Evolutionary conservation across 306 rosid genomes (phyloP).

Genomic region (Lathyrus oleraceus): DNA sequence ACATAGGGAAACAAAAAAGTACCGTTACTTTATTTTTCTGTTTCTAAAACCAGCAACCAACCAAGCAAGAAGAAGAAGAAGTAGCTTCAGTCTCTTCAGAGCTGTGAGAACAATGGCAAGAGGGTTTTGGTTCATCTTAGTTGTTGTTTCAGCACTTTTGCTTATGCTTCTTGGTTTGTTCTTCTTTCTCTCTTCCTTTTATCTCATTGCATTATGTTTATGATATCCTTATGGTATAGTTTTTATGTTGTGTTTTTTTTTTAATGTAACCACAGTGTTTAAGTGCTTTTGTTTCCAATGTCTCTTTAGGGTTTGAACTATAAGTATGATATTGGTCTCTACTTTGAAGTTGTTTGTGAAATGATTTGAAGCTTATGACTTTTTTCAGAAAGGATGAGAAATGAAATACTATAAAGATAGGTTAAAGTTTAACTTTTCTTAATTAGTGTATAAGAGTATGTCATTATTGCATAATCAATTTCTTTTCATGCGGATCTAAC

Average conservation of each 20-base stretch:
- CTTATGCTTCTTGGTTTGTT: conserved; percentile 70
- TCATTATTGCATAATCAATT: neutral
- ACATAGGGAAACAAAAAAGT: conserved; percentile 18
- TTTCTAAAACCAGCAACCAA: conserved; percentile 25
- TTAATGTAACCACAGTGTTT: neutral
- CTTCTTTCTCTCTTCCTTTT: conserved; percentile 10
- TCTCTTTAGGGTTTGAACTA: neutral
- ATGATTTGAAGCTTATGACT: neutral
- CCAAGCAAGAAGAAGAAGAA: neutral
- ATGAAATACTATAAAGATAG: neutral
- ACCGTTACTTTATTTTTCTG: conserved; percentile 54
- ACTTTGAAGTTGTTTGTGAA: neutral
- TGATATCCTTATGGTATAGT: neutral
- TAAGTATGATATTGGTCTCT: too few species aligned
- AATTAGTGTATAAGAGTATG: neutral
- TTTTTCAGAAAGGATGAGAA: neutral
- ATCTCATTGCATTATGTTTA: neutral
- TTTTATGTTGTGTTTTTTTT: neutral
- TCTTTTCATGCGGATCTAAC: neutral
- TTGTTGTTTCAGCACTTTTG: conserved; percentile 45
- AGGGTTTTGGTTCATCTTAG: conserved; percentile 42
- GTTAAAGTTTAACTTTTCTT: neutral
- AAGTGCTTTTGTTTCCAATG: neutral
- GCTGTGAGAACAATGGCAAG: conserved; percentile 44
- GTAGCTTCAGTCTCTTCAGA: conserved; percentile 21